Percentiles rank a stretch among this genome's conserved stretches.
These are phyloP conservation scores for Chlorella sp. DNA, from an alignment of 139 green algal species.

Conservation along the genomic window DNA sequence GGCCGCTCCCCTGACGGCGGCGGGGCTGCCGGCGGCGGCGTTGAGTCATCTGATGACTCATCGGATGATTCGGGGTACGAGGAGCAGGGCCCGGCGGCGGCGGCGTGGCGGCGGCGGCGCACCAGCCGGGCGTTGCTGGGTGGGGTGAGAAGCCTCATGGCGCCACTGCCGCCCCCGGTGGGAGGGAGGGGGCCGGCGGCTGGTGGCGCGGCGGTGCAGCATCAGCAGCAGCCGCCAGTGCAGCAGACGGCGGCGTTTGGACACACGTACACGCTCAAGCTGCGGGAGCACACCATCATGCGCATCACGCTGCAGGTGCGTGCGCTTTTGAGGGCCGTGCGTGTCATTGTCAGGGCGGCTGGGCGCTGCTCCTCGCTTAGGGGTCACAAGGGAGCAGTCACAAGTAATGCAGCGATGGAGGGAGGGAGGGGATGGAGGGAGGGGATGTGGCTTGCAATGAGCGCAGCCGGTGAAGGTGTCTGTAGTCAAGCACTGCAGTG, in stretches of 20 bases:
- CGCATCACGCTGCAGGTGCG: conserved; percentile 26
- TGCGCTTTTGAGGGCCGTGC: neutral
- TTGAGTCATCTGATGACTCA: neutral
- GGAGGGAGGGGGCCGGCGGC: neutral
- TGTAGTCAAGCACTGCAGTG: neutral
- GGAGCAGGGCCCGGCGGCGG: too few species aligned
- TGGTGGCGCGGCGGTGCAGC: neutral
- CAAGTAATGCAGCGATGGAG: neutral
- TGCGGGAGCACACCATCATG: conserved; percentile 27
- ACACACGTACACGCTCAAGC: conserved; percentile 16
- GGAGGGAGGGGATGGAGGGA: neutral
- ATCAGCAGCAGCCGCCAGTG: neutral
- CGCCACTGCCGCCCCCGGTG: too few species aligned
- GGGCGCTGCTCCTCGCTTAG: too few species aligned
- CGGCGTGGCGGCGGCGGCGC: neutral
- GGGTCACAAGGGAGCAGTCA: too few species aligned
- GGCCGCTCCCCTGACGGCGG: too few species aligned
- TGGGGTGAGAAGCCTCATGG: too few species aligned
- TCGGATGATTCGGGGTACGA: too few species aligned
- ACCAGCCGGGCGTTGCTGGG: conserved; percentile 11
- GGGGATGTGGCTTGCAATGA: neutral
- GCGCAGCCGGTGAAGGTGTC: neutral
- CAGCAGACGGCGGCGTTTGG: conserved; percentile 10
- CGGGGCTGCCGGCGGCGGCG: too few species aligned
- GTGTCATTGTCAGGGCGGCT: neutral